Base-by-base conservation (phyloP, 2,329 filamentous ascomycete species). In the Pseudogymnoascus sp. region DNA sequence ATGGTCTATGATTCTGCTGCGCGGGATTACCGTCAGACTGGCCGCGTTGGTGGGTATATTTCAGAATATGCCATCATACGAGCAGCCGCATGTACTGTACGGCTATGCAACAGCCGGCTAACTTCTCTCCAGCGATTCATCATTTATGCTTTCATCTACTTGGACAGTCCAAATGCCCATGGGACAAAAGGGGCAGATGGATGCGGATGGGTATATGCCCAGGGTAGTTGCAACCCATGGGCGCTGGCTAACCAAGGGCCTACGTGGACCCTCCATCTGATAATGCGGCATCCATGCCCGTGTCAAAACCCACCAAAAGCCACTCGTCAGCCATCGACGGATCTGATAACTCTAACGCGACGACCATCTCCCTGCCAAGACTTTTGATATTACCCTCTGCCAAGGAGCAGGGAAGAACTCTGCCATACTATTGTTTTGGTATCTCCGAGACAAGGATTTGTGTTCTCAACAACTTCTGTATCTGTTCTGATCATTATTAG, bases 291-390 rank as follows among this genome's bases (percentile, higher is more conserved):
- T 34, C 47, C 28, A 32, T 54, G 47, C n/a, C 9, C n/a, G 28
- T 54, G 28, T 54, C 47, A 54, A 54, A 54, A 54, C 16, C 28
- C 28, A 34, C n/a, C 47, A 54, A 54, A 54, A 54, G 47, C 47
- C 47, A 54, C 28, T 54, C 47, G 11, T 14, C 28, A 54, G 11
- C 47, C 32, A 20, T 54, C 28, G n/a, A 54, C 47, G 47, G 47
- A 54, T 54, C 47, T 54, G 47, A 54, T 54, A 54, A 54, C 47
- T 54, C 28, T 54, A 54, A 54, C 47, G 47, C 47, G 16, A 54
- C 47, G 47, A 34, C 47, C 43, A 54, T 54, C 28, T 32, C 28
- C 47, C 28, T 54, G 47, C 47, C 47, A 54, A 54, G 47, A 30
- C n/a, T 20, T 32, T 54, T 54, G 47, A 16, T 32, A 32, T 54